phyloP scores from a whole-genome alignment of 164 flowering plant species.

The Vitis rotundifolia region DNA sequence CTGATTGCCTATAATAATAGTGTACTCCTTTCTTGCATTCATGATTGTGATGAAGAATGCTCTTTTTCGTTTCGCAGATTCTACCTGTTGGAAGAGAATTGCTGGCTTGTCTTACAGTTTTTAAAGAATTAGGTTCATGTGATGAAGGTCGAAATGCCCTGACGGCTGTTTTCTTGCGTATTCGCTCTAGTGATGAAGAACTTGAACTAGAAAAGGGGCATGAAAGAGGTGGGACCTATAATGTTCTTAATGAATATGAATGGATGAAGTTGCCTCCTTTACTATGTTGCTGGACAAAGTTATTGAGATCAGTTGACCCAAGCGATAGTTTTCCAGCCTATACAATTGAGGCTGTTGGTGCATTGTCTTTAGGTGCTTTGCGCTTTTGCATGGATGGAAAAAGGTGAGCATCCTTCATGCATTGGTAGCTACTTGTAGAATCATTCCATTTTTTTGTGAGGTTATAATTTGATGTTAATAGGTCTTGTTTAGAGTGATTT shows the following conservation, averaged over 20 bases:
- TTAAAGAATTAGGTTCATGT: constrained; percentile 56
- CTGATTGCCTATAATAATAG: not conserved
- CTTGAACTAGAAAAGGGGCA: constrained; percentile 29
- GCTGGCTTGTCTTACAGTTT: constrained; percentile 60
- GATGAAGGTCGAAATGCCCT: constrained; percentile 64
- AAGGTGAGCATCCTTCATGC: constrained; percentile 48
- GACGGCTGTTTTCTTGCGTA: constrained; percentile 25
- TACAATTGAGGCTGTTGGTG: constrained; percentile 51
- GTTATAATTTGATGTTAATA: not conserved
- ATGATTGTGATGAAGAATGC: constrained; percentile 2
- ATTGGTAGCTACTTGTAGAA: not conserved
- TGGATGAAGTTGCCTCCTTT: constrained; percentile 63
- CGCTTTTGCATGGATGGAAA: constrained; percentile 60
- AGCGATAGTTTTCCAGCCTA: constrained; percentile 42
- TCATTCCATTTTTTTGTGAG: not conserved
- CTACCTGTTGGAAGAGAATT: constrained; percentile 89
- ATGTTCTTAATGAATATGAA: constrained; percentile 31
- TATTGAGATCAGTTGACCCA: constrained; percentile 44
- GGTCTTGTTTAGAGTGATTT: no score
- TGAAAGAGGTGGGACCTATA: constrained; percentile 29
- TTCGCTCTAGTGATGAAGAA: constrained; percentile 28
- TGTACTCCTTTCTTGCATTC: not conserved
- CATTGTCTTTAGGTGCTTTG: constrained; percentile 52
- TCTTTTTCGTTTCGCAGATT: constrained; percentile 39
- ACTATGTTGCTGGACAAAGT: constrained; percentile 64